Conservation (phyloP, 2,329 filamentous ascomycete species). For the Rhynchosporium graminicola region DNA sequence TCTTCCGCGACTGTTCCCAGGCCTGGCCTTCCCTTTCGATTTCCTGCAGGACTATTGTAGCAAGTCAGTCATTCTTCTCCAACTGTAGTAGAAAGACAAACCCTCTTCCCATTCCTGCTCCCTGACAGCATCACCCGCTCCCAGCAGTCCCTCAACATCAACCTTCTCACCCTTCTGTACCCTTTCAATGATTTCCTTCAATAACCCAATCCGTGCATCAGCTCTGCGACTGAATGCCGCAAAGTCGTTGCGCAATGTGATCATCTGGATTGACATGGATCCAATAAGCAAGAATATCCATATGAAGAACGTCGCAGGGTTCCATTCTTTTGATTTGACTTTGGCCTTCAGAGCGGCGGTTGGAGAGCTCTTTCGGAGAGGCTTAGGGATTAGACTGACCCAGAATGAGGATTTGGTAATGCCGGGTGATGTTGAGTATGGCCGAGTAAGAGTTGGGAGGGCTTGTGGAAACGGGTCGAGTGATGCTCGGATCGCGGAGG, state of each 20-base stretch:
- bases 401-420: conserved; percentile 54
- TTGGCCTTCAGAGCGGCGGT: conserved; percentile 43
- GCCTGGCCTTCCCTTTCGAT: conserved; percentile 64
- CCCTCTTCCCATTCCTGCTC: conserved; percentile 90
- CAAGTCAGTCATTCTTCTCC: conserved; percentile 12
- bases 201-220: conserved; percentile 73
- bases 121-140: conserved; percentile 71
- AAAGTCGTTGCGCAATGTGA: conserved; percentile 76
- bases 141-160: conserved; percentile 80
- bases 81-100: conserved; percentile 44
- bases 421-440: conserved; percentile 43
- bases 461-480: conserved; percentile 25
- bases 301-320: conserved; percentile 81
- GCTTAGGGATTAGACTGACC: conserved; percentile 69
- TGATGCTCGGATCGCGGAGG: conserved; percentile 31
- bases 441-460: conserved; percentile 19
- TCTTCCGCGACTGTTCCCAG: conserved; percentile 40
- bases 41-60: conserved; percentile 59
- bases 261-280: conserved; percentile 92
- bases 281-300: conserved; percentile 84
- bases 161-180: conserved; percentile 74
- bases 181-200: conserved; percentile 74
- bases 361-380: conserved; percentile 52
- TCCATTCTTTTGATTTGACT: conserved; percentile 65
- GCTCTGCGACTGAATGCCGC: conserved; percentile 71